Evolutionary conservation across 2,329 filamentous ascomycete species (phyloP), one percentile per base, ranked within the genome.

Genomic region (Penicillium psychrosexuale): DNA sequence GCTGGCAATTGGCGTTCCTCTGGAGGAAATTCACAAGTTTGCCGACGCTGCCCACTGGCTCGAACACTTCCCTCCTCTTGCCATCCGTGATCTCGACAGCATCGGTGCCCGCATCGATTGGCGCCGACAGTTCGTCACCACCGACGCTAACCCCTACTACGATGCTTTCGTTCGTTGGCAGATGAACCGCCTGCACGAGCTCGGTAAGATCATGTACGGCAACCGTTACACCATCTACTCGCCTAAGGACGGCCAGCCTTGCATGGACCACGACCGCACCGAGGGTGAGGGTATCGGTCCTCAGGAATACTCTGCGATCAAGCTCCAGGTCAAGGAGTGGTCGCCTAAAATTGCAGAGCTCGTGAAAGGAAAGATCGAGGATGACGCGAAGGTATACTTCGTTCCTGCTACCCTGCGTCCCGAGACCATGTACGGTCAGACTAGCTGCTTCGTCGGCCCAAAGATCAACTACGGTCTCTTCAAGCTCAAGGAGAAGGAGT

Each of bases 341-440:
- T 84, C 91, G 1, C 84, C 88, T 30, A 82, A 86, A 60, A 89
- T 91, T 24, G 84, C 85, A 61, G 83, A 88, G 62, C 78, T 84
- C 50, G 76, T 97, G 55, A 82, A 87, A 71, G 87, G 84, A 61
- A 94, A 93, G 77, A 77, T 97, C 4, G 89, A 93, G 6, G 82
- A 86, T 34, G 85, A 83, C 61, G 87, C 90, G 43, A 88, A 88
- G 58, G 87, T 97, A 53, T 97, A 88, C 78, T 88, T 97, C 67
- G 85, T 97, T 12, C 89, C 94, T 12, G 94, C 94, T 15, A 97
- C 94, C 52, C 82, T 99, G 58, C 84, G 94, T 59, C 91, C 94
- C 2, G 94, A 99, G 80, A 99, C 94, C 34, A 97, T 99, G 93
- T 99, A 97, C 71, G 95, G 95, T 38, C 94, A 97, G 75, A 95